Evolutionary conservation across 148 eudicot genomes (phyloP), one percentile per base, ranked within the genome.

Genomic region (Pouteria glomerata): DNA sequence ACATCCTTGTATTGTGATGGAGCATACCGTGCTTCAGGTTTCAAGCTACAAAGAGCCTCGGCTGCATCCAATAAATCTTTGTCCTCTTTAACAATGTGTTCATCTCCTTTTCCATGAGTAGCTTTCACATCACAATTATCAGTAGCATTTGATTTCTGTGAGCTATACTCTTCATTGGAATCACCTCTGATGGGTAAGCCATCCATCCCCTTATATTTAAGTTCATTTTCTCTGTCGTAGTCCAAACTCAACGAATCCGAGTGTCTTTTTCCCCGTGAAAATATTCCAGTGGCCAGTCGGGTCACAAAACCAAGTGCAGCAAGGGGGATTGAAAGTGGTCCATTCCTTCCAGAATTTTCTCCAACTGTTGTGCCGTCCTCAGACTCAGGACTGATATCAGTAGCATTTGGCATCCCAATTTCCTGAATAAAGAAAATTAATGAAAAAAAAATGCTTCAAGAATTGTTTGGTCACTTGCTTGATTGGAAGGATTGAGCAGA

Each of bases 281-380:
- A 91, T 77, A 95, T 88, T 66, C 94, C 94, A 74, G 87, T 80
- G 3, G 99, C 96, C 78, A 91, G 62, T 73, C 90, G 81, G 63
- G 96, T 85, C 78, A 91, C 75, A 83, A 84, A 85, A 62, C 86
- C 97, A 72, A 91, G 66, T 74, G 96, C 93, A 73, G 96, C 92
- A 44, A 82, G 78, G 65, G 97, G 90, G 71, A 93, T 77, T 50
- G 93, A 84, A 57, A 95, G 77, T 30, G 97, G 84, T 33, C 96
- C 97, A 74, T 86, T 86, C 42, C 45, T 79, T 76, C 82, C 94
- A 31, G 85, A 69, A 85, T 73, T 80, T 57, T 88, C 97, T 62
- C 76, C 76, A 80, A 42, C 76, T 61, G 61, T 53, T 31, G 66
- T 63, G 57, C 72, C 78, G 68, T 83, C 90, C 66, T 80, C 90